Conservation (phyloP, 164 flowering plant genomes). For the Stephania cephalantha region DNA sequence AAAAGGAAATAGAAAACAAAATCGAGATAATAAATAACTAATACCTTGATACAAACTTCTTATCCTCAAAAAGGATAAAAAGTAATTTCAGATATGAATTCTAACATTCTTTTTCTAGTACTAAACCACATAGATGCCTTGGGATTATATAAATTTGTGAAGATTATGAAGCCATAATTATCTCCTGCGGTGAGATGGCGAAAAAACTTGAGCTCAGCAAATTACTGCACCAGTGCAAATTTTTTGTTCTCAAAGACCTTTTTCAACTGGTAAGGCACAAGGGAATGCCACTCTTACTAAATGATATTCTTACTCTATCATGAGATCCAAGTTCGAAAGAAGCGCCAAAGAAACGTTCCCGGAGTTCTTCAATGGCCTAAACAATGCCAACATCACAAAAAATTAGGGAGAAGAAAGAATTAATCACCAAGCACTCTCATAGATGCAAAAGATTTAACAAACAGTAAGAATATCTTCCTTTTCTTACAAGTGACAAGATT, state of each 20-base stretch:
- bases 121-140: neutral
- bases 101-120: no score
- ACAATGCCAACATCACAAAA: neutral
- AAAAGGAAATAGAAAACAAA: neutral
- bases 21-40: neutral
- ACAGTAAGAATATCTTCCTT: neutral
- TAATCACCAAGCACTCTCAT: neutral
- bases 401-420: neutral
- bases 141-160: no score
- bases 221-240: no score
- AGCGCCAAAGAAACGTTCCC: slow-evolving; percentile 93
- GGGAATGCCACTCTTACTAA: neutral
- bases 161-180: neutral
- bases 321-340: slow-evolving; percentile 76
- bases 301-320: slow-evolving; percentile 56
- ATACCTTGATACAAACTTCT: neutral
- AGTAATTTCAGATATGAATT: no score
- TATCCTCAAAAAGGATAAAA: no score
- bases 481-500: neutral
- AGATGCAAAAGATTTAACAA: no score
- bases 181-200: no score
- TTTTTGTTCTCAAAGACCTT: no score
- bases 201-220: no score
- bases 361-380: slow-evolving; percentile 67
- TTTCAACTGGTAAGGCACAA: no score